Conservation (phyloP, 306 rosid genomes). For the Citrullus mucosospermus region DNA sequence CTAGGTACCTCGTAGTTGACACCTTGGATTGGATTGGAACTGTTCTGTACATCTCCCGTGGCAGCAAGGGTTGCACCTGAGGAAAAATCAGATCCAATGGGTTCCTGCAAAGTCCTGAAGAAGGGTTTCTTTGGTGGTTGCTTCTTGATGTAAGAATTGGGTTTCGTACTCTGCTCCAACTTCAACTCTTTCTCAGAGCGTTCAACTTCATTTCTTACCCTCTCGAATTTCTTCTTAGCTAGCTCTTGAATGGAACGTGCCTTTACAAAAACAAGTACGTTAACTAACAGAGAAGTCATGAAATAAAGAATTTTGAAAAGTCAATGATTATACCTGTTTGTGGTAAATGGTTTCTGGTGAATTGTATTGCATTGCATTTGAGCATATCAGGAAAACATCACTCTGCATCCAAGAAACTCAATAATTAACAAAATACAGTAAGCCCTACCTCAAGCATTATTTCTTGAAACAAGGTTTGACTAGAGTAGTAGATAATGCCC, state of each 20-base stretch:
- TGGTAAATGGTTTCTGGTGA: constrained; percentile 80
- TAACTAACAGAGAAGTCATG: constrained; percentile 9
- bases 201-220: constrained; percentile 43
- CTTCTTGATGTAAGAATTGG: constrained; percentile 59
- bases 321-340: constrained; percentile 55
- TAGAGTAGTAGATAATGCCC: neutral
- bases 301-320: constrained; percentile 6
- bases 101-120: constrained; percentile 59
- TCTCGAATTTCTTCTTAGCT: constrained; percentile 77
- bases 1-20: constrained; percentile 50
- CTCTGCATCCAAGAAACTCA: constrained; percentile 49
- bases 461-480: neutral
- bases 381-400: constrained; percentile 77
- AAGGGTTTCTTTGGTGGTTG: constrained; percentile 49
- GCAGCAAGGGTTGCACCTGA: constrained; percentile 91
- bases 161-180: constrained; percentile 49
- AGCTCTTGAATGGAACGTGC: constrained; percentile 91
- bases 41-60: constrained; percentile 42
- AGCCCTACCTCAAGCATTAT: constrained; percentile 5
- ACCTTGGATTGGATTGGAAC: constrained; percentile 43
- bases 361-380: constrained; percentile 95
- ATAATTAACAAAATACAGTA: constrained; percentile 13
- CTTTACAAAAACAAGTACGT: constrained; percentile 28
- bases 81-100: constrained; percentile 82
- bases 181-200: constrained; percentile 59